phyloP scores from a whole-genome alignment of 1,139 yeast genomes.

The Oligophagozyma castellii region DNA sequence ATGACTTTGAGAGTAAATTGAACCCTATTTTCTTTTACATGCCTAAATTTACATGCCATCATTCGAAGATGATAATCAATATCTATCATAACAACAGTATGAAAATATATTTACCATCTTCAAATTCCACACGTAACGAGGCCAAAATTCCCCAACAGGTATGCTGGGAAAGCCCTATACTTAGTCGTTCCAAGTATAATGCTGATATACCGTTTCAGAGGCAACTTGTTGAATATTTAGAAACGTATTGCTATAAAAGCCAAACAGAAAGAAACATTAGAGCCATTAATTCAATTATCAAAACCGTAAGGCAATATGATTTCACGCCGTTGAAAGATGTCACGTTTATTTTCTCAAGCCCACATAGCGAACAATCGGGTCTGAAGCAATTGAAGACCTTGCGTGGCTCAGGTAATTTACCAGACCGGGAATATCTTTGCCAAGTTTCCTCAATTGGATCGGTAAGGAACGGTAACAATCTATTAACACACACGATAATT shows the following conservation, averaged over 20 bases:
- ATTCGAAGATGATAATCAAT: conserved; percentile 54
- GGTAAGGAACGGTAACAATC: conserved; percentile 32
- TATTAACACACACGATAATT: conserved; percentile 43
- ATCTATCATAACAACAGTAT: conserved; percentile 31
- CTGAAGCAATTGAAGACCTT: conserved; percentile 18
- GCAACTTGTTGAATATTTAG: conserved; percentile 33
- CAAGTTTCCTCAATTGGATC: conserved; percentile 52
- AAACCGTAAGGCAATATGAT: conserved; percentile 26
- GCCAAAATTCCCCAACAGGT: conserved; percentile 47
- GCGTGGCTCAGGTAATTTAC: too few species aligned
- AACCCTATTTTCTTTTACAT: conserved; percentile 11
- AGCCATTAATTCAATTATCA: conserved; percentile 25
- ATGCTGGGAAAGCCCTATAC: conserved; percentile 46
- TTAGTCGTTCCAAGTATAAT: conserved; percentile 11
- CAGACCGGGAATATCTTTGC: too few species aligned
- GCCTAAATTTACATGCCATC: conserved; percentile 37
- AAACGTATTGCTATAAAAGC: too few species aligned
- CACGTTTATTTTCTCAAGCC: conserved; percentile 43
- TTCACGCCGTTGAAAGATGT: conserved; percentile 36
- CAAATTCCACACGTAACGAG: conserved; percentile 43
- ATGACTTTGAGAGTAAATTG: conserved; percentile 1
- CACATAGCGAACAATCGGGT: conserved; percentile 29
- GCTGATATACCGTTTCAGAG: conserved; percentile 24
- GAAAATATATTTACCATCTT: conserved; percentile 45
- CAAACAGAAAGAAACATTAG: conserved; percentile 13